These are phyloP conservation scores for Tolypocladium ovalisporum DNA, from an alignment of 2,329 filamentous ascomycete species.

Conservation along the genomic window DNA sequence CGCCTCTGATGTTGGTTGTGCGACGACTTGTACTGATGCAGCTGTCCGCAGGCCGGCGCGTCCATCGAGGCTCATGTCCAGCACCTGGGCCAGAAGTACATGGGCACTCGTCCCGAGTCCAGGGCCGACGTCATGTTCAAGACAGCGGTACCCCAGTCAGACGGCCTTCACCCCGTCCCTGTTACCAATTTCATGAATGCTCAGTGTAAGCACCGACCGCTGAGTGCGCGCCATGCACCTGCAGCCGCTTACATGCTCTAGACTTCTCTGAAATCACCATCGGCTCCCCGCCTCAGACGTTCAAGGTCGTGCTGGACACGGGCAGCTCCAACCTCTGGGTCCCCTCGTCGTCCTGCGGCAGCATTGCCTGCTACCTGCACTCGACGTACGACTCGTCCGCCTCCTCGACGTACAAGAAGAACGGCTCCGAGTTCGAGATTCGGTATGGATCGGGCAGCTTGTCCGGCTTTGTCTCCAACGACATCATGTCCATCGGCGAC, in stretches of 20 bases:
- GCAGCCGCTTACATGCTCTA: slow-evolving; percentile 20
- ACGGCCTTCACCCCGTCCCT: slow-evolving; percentile 68
- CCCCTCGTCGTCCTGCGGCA: slow-evolving; percentile 77
- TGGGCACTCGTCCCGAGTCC: slow-evolving; percentile 60
- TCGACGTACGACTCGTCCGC: slow-evolving; percentile 86
- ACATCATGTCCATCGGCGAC: slow-evolving; percentile 79
- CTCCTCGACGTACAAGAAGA: slow-evolving; percentile 88
- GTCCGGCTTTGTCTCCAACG: slow-evolving; percentile 86
- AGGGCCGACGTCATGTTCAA: slow-evolving; percentile 73
- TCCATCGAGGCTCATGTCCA: slow-evolving; percentile 74
- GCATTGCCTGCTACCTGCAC: slow-evolving; percentile 97
- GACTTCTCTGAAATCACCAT: slow-evolving; percentile 96
- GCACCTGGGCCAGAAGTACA: slow-evolving; percentile 89
- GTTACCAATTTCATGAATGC: slow-evolving; percentile 98
- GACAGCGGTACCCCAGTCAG: slow-evolving; percentile 53
- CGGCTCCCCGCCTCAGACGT: slow-evolving; percentile 82
- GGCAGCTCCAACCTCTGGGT: slow-evolving; percentile 99
- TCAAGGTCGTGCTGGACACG: slow-evolving; percentile 98
- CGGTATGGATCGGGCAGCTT: slow-evolving; percentile 90
- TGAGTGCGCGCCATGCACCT: background rate
- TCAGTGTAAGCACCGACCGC: slow-evolving; percentile 60
- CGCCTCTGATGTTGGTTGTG: slow-evolving; percentile 6
- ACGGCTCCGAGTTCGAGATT: slow-evolving; percentile 87
- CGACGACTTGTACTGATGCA: slow-evolving; percentile 2
- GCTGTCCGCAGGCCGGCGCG: slow-evolving; percentile 50